Conservation (phyloP, 192 early-diverging fungal species). For the Coemansia asiatica region DNA sequence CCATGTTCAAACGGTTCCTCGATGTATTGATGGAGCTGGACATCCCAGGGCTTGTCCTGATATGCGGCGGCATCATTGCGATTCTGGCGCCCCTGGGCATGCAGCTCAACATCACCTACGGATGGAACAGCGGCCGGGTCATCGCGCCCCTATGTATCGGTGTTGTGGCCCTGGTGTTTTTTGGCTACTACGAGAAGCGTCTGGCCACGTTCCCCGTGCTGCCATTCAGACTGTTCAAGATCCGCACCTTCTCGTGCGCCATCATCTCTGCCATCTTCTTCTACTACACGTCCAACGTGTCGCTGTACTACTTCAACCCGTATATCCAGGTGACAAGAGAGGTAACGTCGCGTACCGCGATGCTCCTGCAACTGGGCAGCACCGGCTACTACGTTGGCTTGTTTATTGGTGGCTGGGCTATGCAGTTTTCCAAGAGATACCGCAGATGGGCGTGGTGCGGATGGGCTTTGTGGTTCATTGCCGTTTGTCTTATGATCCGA, state of each 20-base stretch:
- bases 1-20: constrained; percentile 3
- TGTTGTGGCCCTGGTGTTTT: constrained; percentile 25
- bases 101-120: constrained; percentile 51
- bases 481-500: constrained; percentile 50
- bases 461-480: constrained; percentile 42
- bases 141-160: constrained; percentile 53
- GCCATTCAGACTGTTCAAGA: constrained; percentile 35
- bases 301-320: constrained; percentile 46
- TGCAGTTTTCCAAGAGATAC: constrained; percentile 44
- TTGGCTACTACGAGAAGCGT: constrained; percentile 59
- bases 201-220: constrained; percentile 68
- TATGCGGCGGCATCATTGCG: constrained; percentile 41
- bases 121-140: constrained; percentile 57
- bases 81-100: constrained; percentile 47
- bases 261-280: constrained; percentile 40
- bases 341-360: constrained; percentile 34
- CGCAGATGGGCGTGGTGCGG: constrained; percentile 48
- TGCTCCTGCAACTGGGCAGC: constrained; percentile 43
- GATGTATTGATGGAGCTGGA: constrained; percentile 33
- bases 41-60: constrained; percentile 28
- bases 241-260: constrained; percentile 45
- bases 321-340: constrained; percentile 48
- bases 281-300: constrained; percentile 46
- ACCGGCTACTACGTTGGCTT: constrained; percentile 44
- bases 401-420: constrained; percentile 50